These are phyloP conservation scores for Russula compacta DNA, from an alignment of 768 basidiomycete species.

Conservation along the genomic window DNA sequence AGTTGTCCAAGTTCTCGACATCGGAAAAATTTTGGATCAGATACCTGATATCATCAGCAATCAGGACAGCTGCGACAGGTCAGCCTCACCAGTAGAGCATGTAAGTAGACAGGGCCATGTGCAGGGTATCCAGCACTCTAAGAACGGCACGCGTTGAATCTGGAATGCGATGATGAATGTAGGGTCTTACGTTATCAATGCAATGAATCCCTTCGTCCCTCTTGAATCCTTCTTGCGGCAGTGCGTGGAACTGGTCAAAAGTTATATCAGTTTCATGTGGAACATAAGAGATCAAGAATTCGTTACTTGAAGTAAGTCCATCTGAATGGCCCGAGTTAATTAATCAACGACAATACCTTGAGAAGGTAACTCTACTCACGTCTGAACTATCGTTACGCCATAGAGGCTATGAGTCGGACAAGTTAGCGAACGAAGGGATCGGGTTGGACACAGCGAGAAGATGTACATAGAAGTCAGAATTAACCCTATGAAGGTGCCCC, in stretches of 20 bases:
- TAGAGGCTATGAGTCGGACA: background rate
- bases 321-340: background rate
- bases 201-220: background rate
- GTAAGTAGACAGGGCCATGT: conserved; percentile 36
- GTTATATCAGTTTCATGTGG: background rate
- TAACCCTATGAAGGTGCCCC: conserved; percentile 2
- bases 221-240: background rate
- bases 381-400: background rate
- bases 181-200: background rate
- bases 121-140: conserved; percentile 37
- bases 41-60: conserved; percentile 29
- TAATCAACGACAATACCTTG: background rate
- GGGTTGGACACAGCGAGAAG: background rate
- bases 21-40: conserved; percentile 38
- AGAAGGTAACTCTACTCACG: background rate
- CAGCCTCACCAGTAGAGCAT: conserved; percentile 37
- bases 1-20: no score
- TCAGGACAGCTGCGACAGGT: background rate
- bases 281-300: no score
- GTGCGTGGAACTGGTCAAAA: background rate
- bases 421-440: background rate
- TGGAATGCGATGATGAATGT: background rate
- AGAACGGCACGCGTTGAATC: background rate
- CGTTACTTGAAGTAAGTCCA: background rate
- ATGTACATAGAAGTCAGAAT: background rate